These are phyloP conservation scores for Botrytis cinerea DNA, from an alignment of 2,329 filamentous ascomycete species.

Conservation along the genomic window DNA sequence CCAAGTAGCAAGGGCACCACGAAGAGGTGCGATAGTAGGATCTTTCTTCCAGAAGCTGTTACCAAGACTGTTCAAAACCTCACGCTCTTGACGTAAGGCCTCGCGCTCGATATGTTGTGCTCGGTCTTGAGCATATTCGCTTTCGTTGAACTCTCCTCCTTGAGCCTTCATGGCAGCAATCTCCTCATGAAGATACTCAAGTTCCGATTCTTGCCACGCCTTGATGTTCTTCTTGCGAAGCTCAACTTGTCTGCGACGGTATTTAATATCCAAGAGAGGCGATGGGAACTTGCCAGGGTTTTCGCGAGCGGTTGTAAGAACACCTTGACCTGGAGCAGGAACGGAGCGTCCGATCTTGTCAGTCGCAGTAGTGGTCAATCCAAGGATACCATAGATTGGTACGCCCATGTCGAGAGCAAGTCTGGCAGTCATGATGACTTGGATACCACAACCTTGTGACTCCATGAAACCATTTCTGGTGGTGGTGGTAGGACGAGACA, in stretches of 20 bases:
- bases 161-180: slow-evolving; percentile 86
- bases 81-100: slow-evolving; percentile 86
- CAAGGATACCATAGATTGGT: slow-evolving; percentile 93
- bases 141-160: slow-evolving; percentile 72
- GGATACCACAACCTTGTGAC: slow-evolving; percentile 96
- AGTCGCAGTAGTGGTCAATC: slow-evolving; percentile 90
- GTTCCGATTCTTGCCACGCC: slow-evolving; percentile 93
- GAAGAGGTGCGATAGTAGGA: slow-evolving; percentile 87
- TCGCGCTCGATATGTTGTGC: slow-evolving; percentile 84
- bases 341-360: slow-evolving; percentile 99
- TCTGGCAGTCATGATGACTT: slow-evolving; percentile 97
- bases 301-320: slow-evolving; percentile 93
- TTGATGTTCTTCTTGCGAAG: slow-evolving; percentile 92
- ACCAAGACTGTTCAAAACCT: slow-evolving; percentile 86
- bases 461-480: slow-evolving; percentile 99
- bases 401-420: slow-evolving; percentile 98
- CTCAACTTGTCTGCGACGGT: slow-evolving; percentile 92
- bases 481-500: slow-evolving; percentile 96
- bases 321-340: slow-evolving; percentile 93
- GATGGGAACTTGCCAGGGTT: slow-evolving; percentile 89
- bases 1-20: slow-evolving; percentile 95
- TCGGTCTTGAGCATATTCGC: slow-evolving; percentile 83
- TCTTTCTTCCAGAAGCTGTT: slow-evolving; percentile 99
- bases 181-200: slow-evolving; percentile 91
- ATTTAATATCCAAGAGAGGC: slow-evolving; percentile 94